Evolutionary conservation across 257 asterid genomes (phyloP).

Genomic region (Nicotiana otophora): DNA sequence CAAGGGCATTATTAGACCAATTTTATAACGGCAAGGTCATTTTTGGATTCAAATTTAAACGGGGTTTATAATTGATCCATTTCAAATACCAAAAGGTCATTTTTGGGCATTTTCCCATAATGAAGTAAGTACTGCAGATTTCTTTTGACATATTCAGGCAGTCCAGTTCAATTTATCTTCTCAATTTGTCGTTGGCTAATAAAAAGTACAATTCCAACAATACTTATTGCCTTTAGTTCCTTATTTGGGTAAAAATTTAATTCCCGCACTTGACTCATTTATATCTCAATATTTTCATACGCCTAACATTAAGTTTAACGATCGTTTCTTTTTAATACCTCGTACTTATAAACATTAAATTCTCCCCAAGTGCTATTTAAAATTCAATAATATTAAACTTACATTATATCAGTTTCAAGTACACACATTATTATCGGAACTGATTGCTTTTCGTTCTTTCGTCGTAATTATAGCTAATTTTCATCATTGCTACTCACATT

Average conservation of each 20-base stretch:
- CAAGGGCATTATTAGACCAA: no score
- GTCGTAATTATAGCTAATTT: background rate
- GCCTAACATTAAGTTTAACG: background rate
- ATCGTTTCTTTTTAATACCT: background rate
- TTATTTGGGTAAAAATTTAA: background rate
- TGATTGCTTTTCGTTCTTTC: background rate
- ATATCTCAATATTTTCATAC: background rate
- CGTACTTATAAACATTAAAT: background rate
- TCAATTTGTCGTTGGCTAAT: background rate
- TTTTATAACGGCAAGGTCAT: no score
- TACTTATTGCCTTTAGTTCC: background rate
- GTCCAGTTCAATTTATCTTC: background rate
- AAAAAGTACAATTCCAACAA: background rate
- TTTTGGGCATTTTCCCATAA: no score
- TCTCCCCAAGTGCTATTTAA: background rate
- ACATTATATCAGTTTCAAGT: background rate
- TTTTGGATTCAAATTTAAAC: no score
- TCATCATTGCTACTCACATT: background rate
- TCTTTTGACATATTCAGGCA: background rate
- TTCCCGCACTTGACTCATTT: background rate
- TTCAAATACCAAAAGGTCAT: no score
- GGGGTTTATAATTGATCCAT: no score
- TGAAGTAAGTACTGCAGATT: background rate
- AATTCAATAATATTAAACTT: background rate
- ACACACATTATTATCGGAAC: background rate